phyloP scores from a whole-genome alignment of 495 filamentous ascomycete species.

The Corynascus novoguineensis region DNA sequence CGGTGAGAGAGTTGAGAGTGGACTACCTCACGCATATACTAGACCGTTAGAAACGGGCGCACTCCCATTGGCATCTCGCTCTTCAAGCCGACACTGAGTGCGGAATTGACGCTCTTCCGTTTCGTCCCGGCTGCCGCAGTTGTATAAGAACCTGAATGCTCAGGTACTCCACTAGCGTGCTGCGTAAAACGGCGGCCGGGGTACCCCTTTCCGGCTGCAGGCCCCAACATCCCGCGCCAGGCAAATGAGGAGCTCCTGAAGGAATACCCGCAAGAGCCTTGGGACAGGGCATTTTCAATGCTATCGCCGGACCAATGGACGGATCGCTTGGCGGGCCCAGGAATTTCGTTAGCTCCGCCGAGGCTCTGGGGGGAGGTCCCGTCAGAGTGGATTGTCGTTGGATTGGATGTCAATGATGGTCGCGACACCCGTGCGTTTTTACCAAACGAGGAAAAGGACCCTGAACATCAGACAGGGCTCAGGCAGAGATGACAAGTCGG shows the following conservation, averaged over 20 bases:
- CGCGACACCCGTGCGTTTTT: not conserved
- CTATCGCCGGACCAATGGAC: constrained; percentile 1
- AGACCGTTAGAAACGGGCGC: not conserved
- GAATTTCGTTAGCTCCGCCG: constrained; percentile 1
- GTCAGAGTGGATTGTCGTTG: not conserved
- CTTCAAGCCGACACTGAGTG: not conserved
- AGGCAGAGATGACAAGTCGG: not conserved
- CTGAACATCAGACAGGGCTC: not conserved
- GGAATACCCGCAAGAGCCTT: not conserved
- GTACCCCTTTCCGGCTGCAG: not conserved
- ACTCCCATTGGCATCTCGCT: not conserved
- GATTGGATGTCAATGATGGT: not conserved
- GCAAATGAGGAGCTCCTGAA: constrained; percentile 3
- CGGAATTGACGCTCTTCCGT: not conserved
- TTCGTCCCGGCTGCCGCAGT: too few species aligned
- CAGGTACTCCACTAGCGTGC: too few species aligned
- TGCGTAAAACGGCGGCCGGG: not conserved
- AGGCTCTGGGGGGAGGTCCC: not conserved
- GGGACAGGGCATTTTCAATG: not conserved
- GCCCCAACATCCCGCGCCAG: not conserved
- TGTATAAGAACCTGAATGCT: too few species aligned
- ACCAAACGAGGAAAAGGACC: not conserved
- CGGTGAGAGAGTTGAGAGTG: too few species aligned
- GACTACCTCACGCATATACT: too few species aligned
- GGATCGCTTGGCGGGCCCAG: constrained; percentile 3